Conservation (phyloP, 192 early-diverging fungal species). For the Coemansia erecta region DNA sequence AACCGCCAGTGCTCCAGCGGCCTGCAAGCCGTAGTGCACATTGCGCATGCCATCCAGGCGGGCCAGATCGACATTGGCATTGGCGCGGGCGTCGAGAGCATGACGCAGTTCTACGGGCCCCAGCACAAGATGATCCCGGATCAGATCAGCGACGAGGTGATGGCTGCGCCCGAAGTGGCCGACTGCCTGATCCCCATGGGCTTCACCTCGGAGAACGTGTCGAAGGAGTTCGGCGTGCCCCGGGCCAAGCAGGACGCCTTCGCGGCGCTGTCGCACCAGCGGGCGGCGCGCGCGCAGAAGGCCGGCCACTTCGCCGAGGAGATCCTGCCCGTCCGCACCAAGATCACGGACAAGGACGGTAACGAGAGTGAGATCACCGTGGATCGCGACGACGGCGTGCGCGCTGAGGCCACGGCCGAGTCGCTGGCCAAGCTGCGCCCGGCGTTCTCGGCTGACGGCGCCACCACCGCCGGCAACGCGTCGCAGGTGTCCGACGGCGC, state of each 20-base stretch:
- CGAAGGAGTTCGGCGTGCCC: constrained; percentile 77
- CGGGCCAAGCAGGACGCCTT: constrained; percentile 91
- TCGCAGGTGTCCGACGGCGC: constrained; percentile 99
- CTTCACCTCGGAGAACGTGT: constrained; percentile 97
- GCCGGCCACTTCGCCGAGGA: constrained; percentile 89
- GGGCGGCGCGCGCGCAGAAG: constrained; percentile 84
- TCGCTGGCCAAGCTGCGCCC: constrained; percentile 79
- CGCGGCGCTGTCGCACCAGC: constrained; percentile 78
- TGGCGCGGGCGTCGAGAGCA: constrained; percentile 92
- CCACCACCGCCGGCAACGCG: constrained; percentile 92
- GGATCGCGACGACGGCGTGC: constrained; percentile 88
- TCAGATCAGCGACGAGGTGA: constrained; percentile 71
- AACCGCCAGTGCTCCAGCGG: constrained; percentile 96
- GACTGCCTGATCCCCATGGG: constrained; percentile 91
- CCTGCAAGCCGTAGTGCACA: constrained; percentile 82
- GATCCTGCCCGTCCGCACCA: constrained; percentile 79
- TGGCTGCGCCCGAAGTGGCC: constrained; percentile 65
- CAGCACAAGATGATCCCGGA: constrained; percentile 68
- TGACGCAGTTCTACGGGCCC: constrained; percentile 84
- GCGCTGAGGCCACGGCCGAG: constrained; percentile 74
- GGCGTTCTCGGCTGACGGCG: constrained; percentile 82
- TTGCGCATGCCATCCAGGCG: constrained; percentile 84
- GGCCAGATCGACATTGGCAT: constrained; percentile 92
- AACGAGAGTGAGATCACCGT: constrained; percentile 71
- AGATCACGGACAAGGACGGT: constrained; percentile 75